Evolutionary conservation across 495 filamentous ascomycete genomes (phyloP).

Genomic region (Xylaria curta): DNA sequence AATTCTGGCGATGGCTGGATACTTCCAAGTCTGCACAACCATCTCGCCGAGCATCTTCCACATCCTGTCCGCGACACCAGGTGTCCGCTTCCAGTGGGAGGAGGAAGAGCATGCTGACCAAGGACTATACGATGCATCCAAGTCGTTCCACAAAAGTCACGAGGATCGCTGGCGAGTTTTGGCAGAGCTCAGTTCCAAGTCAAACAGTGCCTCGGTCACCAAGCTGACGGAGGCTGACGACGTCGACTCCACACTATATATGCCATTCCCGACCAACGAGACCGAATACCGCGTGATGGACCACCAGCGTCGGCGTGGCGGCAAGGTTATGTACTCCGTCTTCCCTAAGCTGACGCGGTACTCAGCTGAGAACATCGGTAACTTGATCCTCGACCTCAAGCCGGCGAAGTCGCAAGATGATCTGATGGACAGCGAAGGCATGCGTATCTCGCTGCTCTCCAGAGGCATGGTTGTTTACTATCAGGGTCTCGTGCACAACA

Average conservation of each 20-base stretch:
- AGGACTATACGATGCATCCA: conserved; percentile 41
- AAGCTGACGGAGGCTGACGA: background rate
- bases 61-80: conserved; percentile 45
- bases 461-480: conserved; percentile 46
- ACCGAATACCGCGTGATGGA: conserved; percentile 22
- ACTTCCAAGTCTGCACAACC: conserved; percentile 51
- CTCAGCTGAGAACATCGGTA: conserved; percentile 32
- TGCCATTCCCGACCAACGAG: conserved; percentile 22
- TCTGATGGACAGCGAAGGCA: conserved; percentile 29
- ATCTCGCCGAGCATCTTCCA: conserved; percentile 55
- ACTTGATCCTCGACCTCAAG: background rate
- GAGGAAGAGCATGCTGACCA: conserved; percentile 46
- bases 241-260: conserved; percentile 9
- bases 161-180: conserved; percentile 26
- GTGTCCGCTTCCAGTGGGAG: conserved; percentile 44
- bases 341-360: conserved; percentile 49
- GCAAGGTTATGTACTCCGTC: conserved; percentile 48
- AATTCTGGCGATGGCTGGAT: conserved; percentile 51
- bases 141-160: conserved; percentile 25
- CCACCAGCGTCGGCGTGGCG: conserved; percentile 41
- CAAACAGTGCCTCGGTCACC: background rate
- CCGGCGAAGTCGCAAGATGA: background rate
- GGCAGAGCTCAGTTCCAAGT: conserved; percentile 17
- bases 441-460: conserved; percentile 36
- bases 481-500: conserved; percentile 37